Evolutionary conservation across 164 flowering plant species (phyloP), one percentile per base, ranked within the genome.

Genomic region (Vitis rotundifolia): DNA sequence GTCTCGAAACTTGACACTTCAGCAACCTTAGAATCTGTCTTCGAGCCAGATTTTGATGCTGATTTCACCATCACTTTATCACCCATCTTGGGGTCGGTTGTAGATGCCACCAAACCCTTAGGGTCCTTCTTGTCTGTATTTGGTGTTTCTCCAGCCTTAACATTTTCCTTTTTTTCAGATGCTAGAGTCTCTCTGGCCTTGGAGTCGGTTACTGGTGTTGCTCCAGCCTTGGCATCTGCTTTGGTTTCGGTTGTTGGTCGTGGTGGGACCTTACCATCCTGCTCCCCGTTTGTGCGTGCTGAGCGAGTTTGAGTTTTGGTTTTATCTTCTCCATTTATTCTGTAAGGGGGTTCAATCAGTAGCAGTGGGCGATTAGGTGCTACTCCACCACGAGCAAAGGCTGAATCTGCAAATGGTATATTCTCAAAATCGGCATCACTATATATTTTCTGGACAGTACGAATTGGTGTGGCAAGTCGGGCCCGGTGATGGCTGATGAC

Each of bases 401-500:
- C 56, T 8, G 88, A 69, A 70, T 88, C 93, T 13, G 84, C 77
- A 75, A 79, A 87, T 55, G 94, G 90, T 11, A 84, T 57, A 65
- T 78, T 86, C 50, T 91, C 98, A 71, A 88, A 44, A 73, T 90
- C 98, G 5, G 89, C 74, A 29, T 92, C 94, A 68, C 77, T 85
- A 49, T 86, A 87, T 59, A 89, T 74, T 80, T 92, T 91, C 80
- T 92, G 98, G 68, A 95, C 80, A 8, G 98, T 92, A 47, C 98
- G 97, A 65, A 95, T 88, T 48, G 98, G 99, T 44, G 99, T 93
- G 50, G 99, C 98, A 70, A 95, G 91, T 51, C 98, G 87, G 14
- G 98, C 99, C 8, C 90, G 83, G 70, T 95, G 99, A 82, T 95
- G 99, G 73, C 94, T 88, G 79, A 95, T 90, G 67, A 95, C 98